Base-by-base conservation (phyloP, 2,329 filamentous ascomycete genomes). In the Aotearoamyces nothofagi region DNA sequence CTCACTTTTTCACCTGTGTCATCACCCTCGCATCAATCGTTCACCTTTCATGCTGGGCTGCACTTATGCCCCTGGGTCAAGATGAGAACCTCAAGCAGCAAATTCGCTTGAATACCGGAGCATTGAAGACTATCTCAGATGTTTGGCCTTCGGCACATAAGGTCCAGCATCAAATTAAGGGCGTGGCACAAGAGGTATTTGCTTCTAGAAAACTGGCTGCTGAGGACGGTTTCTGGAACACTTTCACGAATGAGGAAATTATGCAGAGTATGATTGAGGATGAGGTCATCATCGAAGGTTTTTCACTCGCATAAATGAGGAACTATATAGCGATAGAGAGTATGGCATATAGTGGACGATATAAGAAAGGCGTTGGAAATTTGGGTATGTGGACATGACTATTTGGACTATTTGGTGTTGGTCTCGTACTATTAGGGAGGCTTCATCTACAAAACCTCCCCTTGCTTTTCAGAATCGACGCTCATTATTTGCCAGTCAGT, bases 1-100 rank as follows among this genome's bases (percentile, higher is more conserved):
- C 73, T 0, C 81, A 83, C 33, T 86, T 87, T 53, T 84, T 90
- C 55, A 80, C 77, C 17, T 90, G 81, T 46, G 75, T 79, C 22
- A 60, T 90, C 27, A 80, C 80, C 2, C 59, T 87, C 30, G 78
- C 77, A 11, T 81, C 80, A 5, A 78, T 86, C 41, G 78, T 87
- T 4, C 80, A 90, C 44, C 62, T 92, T 14, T 81, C 77, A 31
- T 80, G 79, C 37, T 92, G 82, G 70, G 75, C 60, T 30, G 58
- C 35, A 11, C 30, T 44, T 9, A 36, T 35, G 24, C 38, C 40
- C 4, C 11, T 37, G 3, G 15, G 34, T 14, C 65, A 71, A 40
- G 72, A 74, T 44, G 73, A 73, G 36, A 69, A 69, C 42, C 61
- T 78, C 39, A 77, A 75, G 37, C 79, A 83, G 53, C 74, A 71